Evolutionary conservation across 345 rosid species (phyloP).

Genomic region (Gossypium australe): DNA sequence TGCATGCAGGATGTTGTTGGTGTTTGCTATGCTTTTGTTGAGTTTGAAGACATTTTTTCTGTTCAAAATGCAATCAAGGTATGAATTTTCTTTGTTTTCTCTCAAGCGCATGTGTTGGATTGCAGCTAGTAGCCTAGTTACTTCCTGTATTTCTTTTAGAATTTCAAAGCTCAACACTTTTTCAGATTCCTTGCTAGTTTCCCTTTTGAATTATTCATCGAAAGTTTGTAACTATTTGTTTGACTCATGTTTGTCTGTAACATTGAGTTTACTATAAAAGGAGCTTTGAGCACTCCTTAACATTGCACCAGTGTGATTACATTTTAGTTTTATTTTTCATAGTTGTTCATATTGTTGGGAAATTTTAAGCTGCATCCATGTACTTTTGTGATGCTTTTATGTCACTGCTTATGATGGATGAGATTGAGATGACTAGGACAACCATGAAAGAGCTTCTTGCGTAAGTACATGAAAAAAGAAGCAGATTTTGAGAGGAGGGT

Average conservation of each 20-base stretch:
- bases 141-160: not conserved
- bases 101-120: not conserved
- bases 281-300: not conserved
- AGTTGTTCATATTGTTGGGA: not conserved
- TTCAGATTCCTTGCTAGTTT: not conserved
- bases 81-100: constrained; percentile 9
- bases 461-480: not conserved
- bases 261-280: not conserved
- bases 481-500: not conserved
- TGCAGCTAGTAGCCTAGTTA: not conserved
- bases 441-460: not conserved
- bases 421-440: not conserved
- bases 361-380: not conserved
- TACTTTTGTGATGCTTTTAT: not conserved
- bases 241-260: not conserved
- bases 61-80: constrained; percentile 96
- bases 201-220: not conserved
- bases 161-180: not conserved
- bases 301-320: not conserved
- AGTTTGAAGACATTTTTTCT: constrained; percentile 77
- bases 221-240: not conserved
- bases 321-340: not conserved
- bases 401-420: not conserved
- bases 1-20: constrained; percentile 76
- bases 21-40: constrained; percentile 94